Evolutionary conservation across 202 grass and related monocot genomes (phyloP).

Genomic region (Tripidium arundinaceum): DNA sequence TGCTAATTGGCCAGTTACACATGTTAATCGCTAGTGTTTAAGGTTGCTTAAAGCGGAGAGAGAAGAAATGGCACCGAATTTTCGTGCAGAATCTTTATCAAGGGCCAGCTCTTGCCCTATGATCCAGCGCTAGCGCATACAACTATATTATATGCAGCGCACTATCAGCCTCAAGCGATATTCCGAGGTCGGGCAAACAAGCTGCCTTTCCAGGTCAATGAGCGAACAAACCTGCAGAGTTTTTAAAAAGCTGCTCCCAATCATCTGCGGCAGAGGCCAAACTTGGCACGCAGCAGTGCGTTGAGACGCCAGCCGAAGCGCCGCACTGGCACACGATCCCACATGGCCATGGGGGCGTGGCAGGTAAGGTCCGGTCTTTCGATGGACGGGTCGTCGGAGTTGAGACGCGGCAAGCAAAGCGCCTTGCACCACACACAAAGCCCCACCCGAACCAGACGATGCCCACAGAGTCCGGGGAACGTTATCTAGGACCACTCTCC

Average conservation of each 20-base stretch:
- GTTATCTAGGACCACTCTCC: not conserved
- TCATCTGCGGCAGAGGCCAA: constrained; percentile 22
- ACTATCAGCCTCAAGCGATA: too few species aligned
- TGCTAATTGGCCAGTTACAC: too few species aligned
- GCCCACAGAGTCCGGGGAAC: not conserved
- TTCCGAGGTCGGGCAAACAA: too few species aligned
- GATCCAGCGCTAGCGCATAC: too few species aligned
- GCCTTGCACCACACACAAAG: not conserved
- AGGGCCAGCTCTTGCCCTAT: too few species aligned
- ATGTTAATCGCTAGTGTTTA: too few species aligned
- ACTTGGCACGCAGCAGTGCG: too few species aligned
- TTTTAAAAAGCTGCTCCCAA: constrained; percentile 1
- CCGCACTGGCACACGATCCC: not conserved
- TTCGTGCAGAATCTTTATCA: too few species aligned
- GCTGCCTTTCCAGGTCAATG: not conserved
- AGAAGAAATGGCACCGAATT: too few species aligned
- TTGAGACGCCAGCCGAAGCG: too few species aligned
- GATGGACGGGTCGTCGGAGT: not conserved
- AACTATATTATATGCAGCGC: too few species aligned
- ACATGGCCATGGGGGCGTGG: not conserved
- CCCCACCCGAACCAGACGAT: not conserved
- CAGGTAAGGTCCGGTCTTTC: not conserved
- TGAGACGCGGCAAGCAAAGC: not conserved
- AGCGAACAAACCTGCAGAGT: not conserved
- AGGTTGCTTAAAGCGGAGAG: too few species aligned